These are phyloP conservation scores for Gigaspora rosea DNA, from an alignment of 192 early-diverging fungal species.

Conservation along the genomic window DNA sequence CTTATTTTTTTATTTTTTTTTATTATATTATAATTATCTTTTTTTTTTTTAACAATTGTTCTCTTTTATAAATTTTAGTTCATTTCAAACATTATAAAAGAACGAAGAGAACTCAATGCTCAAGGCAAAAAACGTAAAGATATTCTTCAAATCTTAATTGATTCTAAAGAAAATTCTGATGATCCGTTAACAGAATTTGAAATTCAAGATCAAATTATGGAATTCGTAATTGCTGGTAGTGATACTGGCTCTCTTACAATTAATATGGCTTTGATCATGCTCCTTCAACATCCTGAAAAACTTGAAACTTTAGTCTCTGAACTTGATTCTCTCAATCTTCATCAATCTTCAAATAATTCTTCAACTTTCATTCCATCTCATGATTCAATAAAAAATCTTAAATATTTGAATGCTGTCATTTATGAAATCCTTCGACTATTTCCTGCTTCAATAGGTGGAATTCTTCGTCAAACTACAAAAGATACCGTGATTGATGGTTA, in stretches of 20 bases:
- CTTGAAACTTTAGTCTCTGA: constrained; percentile 38
- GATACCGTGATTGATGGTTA: constrained; percentile 52
- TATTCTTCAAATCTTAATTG: constrained; percentile 49
- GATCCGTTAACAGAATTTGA: constrained; percentile 45
- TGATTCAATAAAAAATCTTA: constrained; percentile 45
- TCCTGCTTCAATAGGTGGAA: constrained; percentile 42
- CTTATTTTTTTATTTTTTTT: no score
- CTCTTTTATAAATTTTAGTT: neutral
- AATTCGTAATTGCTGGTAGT: constrained; percentile 43
- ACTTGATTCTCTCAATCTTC: constrained; percentile 25
- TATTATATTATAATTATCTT: no score
- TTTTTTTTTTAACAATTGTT: no score
- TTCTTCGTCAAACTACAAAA: constrained; percentile 39
- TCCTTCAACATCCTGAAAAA: constrained; percentile 39
- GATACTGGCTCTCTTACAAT: constrained; percentile 42
- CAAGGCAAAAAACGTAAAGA: constrained; percentile 37
- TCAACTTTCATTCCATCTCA: constrained; percentile 23
- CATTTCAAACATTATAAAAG: constrained; percentile 13
- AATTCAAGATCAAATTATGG: constrained; percentile 39
- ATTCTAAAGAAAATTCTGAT: constrained; percentile 36
- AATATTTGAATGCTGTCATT: constrained; percentile 55
- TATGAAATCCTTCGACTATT: constrained; percentile 53
- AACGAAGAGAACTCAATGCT: constrained; percentile 12
- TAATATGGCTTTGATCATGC: constrained; percentile 37
- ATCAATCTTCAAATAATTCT: neutral